phyloP scores from a whole-genome alignment of 2,329 filamentous ascomycete species.

The Paracoccidioides brasiliensis region DNA sequence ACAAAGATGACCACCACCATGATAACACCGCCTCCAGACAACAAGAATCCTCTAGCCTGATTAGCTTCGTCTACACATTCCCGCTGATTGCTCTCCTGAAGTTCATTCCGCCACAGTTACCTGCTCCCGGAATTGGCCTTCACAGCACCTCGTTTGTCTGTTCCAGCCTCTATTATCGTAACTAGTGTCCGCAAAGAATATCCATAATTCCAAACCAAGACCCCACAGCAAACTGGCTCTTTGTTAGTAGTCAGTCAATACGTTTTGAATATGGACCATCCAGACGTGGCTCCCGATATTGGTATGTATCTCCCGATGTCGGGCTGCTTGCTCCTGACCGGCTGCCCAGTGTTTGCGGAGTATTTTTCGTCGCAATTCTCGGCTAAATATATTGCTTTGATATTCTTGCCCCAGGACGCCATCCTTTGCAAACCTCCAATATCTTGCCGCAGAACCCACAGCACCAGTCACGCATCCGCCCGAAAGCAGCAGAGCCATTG shows the following conservation, averaged over 20 bases:
- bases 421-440: conserved; percentile 25
- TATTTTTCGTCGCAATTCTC: background rate
- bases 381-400: conserved; percentile 1
- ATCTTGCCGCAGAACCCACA: conserved; percentile 27
- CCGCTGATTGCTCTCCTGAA: background rate
- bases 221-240: conserved; percentile 8
- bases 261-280: conserved; percentile 8
- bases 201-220: conserved; percentile 2
- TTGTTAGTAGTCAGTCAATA: background rate
- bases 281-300: conserved; percentile 22
- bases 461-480: conserved; percentile 27
- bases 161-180: background rate
- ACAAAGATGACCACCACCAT: conserved; percentile 4
- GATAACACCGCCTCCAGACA: background rate
- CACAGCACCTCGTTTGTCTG: background rate
- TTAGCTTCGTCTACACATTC: background rate
- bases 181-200: background rate
- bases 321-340: background rate
- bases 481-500: conserved; percentile 29
- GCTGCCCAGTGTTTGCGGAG: background rate
- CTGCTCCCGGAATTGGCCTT: background rate
- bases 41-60: conserved; percentile 1
- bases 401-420: conserved; percentile 17
- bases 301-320: conserved; percentile 14
- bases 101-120: background rate